Evolutionary conservation across 2,329 filamentous ascomycete species (phyloP), one percentile per base, ranked within the genome.

Genomic region (Madurella fahalii): DNA sequence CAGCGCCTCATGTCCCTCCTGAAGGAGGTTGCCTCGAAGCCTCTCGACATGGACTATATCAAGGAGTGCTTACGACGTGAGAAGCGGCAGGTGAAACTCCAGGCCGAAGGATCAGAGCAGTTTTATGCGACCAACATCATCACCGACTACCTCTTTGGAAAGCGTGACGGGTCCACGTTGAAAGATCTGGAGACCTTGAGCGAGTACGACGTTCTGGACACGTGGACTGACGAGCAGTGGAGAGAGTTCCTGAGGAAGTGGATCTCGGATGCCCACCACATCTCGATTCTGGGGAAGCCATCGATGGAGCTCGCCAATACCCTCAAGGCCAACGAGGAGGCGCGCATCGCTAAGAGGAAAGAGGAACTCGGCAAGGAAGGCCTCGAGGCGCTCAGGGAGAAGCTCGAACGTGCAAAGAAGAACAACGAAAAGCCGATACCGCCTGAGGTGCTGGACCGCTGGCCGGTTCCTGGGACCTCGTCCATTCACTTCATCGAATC

Each of bases 401-500:
- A 85, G 65, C 80, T 99, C 4, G 88, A 95, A 53, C 78, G 83
- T 40, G 93, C 94, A 8, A 95, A 96, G 71, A 82, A 84, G 16
- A 88, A 92, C 70, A 99, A 97, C 65, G 90, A 96, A 61, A 82
- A 85, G 63, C 84, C 90, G 8, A 95, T 99, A 54, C 94, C 94
- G 0, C 78, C 83, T 20, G 83, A 88, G 2, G 74, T 96, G n/a
- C 78, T 99, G 13, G 86, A 90, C 56, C 77, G 83, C 51, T 96
- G 95, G 77, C 77, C 82, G 41, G 89, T 97, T 11, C 94, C 94
- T 0, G 81, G 85, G 32, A 89, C 90, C 0, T 89, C 95, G 9
- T 95, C 91, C 0, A 96, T 99, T 47, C 90, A 96, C 68, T 97
- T 99, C 71, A 95, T 96, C 63, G 82, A 91, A 60, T 94, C 91